These are phyloP conservation scores for Globisporangium yorkense DNA, from an alignment of 352 stramenopile species.

Conservation along the genomic window DNA sequence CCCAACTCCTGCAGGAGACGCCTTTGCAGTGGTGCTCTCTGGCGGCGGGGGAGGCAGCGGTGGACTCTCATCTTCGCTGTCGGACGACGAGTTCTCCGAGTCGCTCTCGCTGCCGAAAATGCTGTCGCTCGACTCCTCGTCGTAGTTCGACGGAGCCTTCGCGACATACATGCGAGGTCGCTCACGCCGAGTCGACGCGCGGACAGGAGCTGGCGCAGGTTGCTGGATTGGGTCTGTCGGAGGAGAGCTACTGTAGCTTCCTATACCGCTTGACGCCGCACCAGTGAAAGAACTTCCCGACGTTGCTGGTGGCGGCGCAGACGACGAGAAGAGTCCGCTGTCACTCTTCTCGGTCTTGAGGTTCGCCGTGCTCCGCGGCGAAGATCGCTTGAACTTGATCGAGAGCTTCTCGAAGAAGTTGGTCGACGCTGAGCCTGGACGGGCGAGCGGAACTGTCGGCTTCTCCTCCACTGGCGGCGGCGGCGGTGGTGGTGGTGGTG, in stretches of 20 bases:
- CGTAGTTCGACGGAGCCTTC: slow-evolving; percentile 48
- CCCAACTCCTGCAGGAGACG: slow-evolving; percentile 13
- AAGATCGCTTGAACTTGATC: slow-evolving; percentile 71
- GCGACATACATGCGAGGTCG: slow-evolving; percentile 78
- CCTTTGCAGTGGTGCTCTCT: slow-evolving; percentile 8
- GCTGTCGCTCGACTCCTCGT: slow-evolving; percentile 84
- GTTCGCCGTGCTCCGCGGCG: slow-evolving; percentile 25
- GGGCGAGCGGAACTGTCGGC: slow-evolving; percentile 6
- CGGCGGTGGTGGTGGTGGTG: slow-evolving; percentile 18
- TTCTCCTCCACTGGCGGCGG: slow-evolving; percentile 35
- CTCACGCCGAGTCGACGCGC: slow-evolving; percentile 27
- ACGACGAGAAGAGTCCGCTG: slow-evolving; percentile 6
- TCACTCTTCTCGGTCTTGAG: background rate
- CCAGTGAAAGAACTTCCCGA: background rate
- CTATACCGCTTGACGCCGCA: background rate
- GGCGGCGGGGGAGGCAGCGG: slow-evolving; percentile 31
- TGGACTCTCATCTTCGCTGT: slow-evolving; percentile 33
- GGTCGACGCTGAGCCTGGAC: slow-evolving; percentile 33
- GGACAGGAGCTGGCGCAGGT: slow-evolving; percentile 27
- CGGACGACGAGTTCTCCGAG: slow-evolving; percentile 37
- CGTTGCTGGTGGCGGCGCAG: background rate
- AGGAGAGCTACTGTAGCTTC: slow-evolving; percentile 5
- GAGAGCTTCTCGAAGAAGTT: slow-evolving; percentile 86
- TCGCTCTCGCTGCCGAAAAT: slow-evolving; percentile 81
- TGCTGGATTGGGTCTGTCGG: slow-evolving; percentile 3